Percentiles rank a stretch among this genome's conserved stretches.
Conservation (phyloP, 2,329 filamentous ascomycete genomes). For the Arachnomyces sp. region DNA sequence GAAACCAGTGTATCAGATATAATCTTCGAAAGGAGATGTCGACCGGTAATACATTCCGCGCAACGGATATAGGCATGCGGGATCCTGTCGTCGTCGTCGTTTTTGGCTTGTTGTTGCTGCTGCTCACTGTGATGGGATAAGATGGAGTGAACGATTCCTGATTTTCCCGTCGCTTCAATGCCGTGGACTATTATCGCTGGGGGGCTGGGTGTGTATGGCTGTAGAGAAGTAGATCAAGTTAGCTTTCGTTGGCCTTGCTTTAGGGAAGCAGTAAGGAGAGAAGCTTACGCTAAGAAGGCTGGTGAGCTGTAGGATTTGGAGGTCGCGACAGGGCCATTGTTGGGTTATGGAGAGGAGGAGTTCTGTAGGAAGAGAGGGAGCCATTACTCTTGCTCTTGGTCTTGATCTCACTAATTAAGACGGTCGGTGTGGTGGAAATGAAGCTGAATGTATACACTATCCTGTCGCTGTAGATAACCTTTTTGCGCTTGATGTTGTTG, state of each 20-base stretch:
- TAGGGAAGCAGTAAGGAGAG: neutral
- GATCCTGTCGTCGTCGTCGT: slow-evolving; percentile 10
- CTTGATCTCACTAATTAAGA: neutral
- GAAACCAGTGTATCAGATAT: slow-evolving; percentile 32
- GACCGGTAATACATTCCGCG: slow-evolving; percentile 39
- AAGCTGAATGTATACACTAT: neutral
- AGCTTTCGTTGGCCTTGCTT: neutral
- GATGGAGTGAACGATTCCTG: neutral
- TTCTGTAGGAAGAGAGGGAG: slow-evolving; percentile 26
- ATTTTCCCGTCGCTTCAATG: neutral
- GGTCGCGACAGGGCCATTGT: slow-evolving; percentile 38
- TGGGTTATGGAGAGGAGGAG: slow-evolving; percentile 27
- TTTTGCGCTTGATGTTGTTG: no score
- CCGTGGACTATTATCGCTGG: slow-evolving; percentile 74
- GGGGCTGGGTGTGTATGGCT: slow-evolving; percentile 53
- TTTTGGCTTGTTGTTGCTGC: neutral
- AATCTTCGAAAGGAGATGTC: slow-evolving; percentile 41
- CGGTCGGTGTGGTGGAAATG: neutral
- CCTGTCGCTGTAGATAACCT: neutral
- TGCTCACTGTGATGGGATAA: no score
- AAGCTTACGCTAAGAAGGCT: slow-evolving; percentile 33
- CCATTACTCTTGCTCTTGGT: neutral
- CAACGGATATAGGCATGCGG: slow-evolving; percentile 36
- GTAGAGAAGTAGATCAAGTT: neutral
- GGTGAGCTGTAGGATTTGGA: slow-evolving; percentile 35